Percentiles rank a stretch among this genome's conserved stretches.
phyloP scores from a whole-genome alignment of 768 basidiomycete genomes.

The Trametes gibbosa region DNA sequence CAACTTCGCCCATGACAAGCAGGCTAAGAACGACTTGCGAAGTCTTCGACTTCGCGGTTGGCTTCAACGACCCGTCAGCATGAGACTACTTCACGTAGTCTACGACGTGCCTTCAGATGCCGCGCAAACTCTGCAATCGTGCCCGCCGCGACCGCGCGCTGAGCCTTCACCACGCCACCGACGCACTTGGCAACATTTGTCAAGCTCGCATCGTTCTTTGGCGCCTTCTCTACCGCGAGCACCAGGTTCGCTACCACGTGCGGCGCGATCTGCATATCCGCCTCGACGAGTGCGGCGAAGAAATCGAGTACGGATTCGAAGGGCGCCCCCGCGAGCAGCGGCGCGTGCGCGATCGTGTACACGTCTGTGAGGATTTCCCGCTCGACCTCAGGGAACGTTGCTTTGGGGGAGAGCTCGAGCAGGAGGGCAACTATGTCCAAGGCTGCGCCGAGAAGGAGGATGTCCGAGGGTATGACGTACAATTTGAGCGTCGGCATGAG shows the following conservation, averaged over 20 bases:
- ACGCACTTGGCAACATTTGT: constrained; percentile 83
- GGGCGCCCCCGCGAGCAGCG: constrained; percentile 70
- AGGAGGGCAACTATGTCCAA: constrained; percentile 65
- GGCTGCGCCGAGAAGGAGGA: constrained; percentile 73
- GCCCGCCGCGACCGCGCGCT: constrained; percentile 71
- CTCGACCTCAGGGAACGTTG: constrained; percentile 77
- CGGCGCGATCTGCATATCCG: constrained; percentile 79
- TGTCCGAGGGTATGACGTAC: constrained; percentile 74
- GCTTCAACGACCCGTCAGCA: constrained; percentile 1
- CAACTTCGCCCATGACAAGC: constrained; percentile 89
- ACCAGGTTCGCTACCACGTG: constrained; percentile 79
- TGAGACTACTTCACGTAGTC: neutral
- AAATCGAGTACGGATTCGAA: constrained; percentile 83
- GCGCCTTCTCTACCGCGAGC: constrained; percentile 59
- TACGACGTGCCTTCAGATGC: constrained; percentile 58
- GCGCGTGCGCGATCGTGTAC: constrained; percentile 74
- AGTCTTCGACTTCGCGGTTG: constrained; percentile 56
- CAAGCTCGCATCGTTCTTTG: constrained; percentile 51
- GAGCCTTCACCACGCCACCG: constrained; percentile 74
- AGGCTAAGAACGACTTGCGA: constrained; percentile 77
- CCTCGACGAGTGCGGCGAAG: constrained; percentile 77
- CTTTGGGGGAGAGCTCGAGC: constrained; percentile 60
- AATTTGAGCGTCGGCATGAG: constrained; percentile 73
- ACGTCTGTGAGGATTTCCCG: constrained; percentile 60
- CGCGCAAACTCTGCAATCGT: constrained; percentile 85